Evolutionary conservation across 2,329 filamentous ascomycete species (phyloP).

Genomic region (Pleomassaria siparia): DNA sequence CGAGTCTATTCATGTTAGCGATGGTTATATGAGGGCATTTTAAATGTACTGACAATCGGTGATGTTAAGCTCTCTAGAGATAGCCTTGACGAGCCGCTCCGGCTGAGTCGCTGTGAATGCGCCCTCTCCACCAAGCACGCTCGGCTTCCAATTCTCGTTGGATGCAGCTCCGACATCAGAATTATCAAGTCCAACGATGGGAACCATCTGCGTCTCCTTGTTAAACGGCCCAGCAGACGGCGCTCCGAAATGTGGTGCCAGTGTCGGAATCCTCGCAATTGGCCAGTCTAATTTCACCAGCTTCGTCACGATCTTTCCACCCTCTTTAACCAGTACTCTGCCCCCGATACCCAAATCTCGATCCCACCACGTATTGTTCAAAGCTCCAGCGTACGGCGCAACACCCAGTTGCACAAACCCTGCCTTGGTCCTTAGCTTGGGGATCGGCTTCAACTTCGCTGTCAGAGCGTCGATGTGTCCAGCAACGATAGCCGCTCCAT

Average conservation of each 20-base stretch:
- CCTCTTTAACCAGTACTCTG: constrained; percentile 78
- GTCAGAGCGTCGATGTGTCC: constrained; percentile 93
- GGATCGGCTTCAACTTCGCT: constrained; percentile 86
- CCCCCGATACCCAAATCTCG: constrained; percentile 90
- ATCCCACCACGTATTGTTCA: constrained; percentile 96
- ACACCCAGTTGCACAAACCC: constrained; percentile 90
- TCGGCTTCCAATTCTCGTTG: constrained; percentile 45
- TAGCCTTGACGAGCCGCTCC: constrained; percentile 78
- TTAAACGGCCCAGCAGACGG: constrained; percentile 70
- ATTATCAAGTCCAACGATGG: constrained; percentile 86
- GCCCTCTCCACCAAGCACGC: constrained; percentile 60
- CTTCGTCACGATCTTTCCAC: constrained; percentile 75
- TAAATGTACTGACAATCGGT: constrained; percentile 52
- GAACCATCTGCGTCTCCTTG: constrained; percentile 88
- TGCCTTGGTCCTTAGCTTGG: constrained; percentile 77
- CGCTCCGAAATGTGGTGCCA: constrained; percentile 91
- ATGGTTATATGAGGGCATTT: background rate
- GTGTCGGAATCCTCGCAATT: constrained; percentile 82
- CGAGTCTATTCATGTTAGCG: constrained; percentile 46
- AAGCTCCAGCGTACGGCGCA: constrained; percentile 84
- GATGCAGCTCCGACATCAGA: constrained; percentile 52
- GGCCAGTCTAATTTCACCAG: constrained; percentile 94
- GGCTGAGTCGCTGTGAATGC: constrained; percentile 84
- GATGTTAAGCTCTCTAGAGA: constrained; percentile 76
- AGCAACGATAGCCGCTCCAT: constrained; percentile 84